Evolutionary conservation across 352 stramenopile species (phyloP).

Genomic region (Thraustochytrium sp.): DNA sequence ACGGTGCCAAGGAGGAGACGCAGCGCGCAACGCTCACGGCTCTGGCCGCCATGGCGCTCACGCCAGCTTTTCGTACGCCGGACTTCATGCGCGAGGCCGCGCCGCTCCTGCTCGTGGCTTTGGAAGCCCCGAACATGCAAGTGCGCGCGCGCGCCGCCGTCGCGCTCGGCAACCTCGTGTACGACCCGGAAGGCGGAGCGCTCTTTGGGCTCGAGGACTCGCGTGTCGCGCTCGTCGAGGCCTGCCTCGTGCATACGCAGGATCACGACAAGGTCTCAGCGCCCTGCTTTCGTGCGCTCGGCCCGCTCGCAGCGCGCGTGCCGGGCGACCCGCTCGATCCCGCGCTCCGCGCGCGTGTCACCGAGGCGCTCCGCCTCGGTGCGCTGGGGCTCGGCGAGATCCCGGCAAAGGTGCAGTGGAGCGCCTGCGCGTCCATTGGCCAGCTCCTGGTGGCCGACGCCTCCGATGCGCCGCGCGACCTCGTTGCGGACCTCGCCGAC

Average conservation of each 20-base stretch:
- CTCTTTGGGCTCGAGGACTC: not conserved
- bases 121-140: not conserved
- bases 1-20: not conserved
- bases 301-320: not conserved
- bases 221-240: not conserved
- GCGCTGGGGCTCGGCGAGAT: not conserved
- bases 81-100: not conserved
- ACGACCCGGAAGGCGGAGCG: not conserved
- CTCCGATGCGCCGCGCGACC: not conserved
- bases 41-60: slow-evolving; percentile 1
- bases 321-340: not conserved
- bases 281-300: not conserved
- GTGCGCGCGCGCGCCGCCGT: not conserved
- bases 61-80: not conserved
- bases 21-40: not conserved
- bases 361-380: not conserved
- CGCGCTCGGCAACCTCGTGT: not conserved
- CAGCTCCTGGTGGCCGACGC: not conserved
- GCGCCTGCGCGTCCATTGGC: not conserved
- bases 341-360: not conserved
- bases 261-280: slow-evolving; percentile 32
- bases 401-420: not conserved
- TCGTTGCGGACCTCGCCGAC: not conserved
- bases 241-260: not conserved
- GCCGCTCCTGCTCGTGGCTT: not conserved